phyloP scores from a whole-genome alignment of 495 filamentous ascomycete genomes.

The Platismatia glauca region DNA sequence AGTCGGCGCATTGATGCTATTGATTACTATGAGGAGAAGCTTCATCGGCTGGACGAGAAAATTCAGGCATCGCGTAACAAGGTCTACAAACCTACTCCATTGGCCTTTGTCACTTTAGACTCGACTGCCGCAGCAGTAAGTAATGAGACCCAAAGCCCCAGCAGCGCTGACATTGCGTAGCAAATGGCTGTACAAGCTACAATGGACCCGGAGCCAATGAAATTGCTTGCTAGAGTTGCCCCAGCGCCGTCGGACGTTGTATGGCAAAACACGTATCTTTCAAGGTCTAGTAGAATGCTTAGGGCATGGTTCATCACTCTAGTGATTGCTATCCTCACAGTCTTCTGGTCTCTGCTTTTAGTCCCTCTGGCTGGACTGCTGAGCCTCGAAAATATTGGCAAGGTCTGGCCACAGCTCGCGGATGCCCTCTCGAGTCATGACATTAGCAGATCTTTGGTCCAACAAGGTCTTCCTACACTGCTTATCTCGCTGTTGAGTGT shows the following conservation, averaged over 20 bases:
- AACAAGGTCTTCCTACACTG: slow-evolving; percentile 78
- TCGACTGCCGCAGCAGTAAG: slow-evolving; percentile 67
- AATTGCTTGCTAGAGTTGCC: slow-evolving; percentile 73
- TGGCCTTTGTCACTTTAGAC: slow-evolving; percentile 96
- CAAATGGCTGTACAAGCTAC: slow-evolving; percentile 94
- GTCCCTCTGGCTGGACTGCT: slow-evolving; percentile 70
- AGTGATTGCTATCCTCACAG: slow-evolving; percentile 68
- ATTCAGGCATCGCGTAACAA: slow-evolving; percentile 63
- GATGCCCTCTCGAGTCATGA: slow-evolving; percentile 56
- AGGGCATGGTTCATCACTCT: slow-evolving; percentile 74
- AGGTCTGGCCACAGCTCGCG: slow-evolving; percentile 62
- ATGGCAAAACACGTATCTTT: slow-evolving; percentile 88
- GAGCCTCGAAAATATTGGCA: slow-evolving; percentile 65
- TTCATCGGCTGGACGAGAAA: slow-evolving; percentile 71
- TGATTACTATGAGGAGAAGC: slow-evolving; percentile 81
- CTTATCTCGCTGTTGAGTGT: slow-evolving; percentile 79
- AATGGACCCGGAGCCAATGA: slow-evolving; percentile 78
- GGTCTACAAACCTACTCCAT: slow-evolving; percentile 64
- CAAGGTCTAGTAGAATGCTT: slow-evolving; percentile 60
- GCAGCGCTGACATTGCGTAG: slow-evolving; percentile 19
- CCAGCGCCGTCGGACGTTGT: slow-evolving; percentile 83
- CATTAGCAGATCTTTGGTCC: slow-evolving; percentile 65
- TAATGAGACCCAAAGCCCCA: background rate
- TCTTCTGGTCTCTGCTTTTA: slow-evolving; percentile 85
- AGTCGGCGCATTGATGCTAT: slow-evolving; percentile 77